Percentiles rank a stretch among this genome's conserved stretches.
These are phyloP conservation scores for Vitis hybrid DNA, from an alignment of 177 flowering plant species.

Conservation along the genomic window DNA sequence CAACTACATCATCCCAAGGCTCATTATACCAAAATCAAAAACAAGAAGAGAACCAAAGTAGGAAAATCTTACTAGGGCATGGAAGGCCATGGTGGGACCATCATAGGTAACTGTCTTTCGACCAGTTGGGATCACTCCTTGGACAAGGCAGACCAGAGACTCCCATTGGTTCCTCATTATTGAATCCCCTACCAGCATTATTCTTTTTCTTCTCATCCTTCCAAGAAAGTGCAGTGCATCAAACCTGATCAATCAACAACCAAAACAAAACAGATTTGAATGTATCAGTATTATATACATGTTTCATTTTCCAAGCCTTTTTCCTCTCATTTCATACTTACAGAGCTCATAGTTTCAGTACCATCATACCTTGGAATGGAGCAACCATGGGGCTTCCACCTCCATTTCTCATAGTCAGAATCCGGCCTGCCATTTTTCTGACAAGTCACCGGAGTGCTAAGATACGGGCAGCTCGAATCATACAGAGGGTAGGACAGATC, in stretches of 20 bases:
- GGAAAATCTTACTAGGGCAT: conserved; percentile 51
- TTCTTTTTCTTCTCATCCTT: conserved; percentile 77
- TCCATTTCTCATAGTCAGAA: conserved; percentile 80
- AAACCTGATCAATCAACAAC: conserved; percentile 43
- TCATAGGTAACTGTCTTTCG: conserved; percentile 59
- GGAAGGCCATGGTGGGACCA: conserved; percentile 87
- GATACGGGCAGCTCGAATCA: conserved; percentile 69
- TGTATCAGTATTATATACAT: too few relatives aligned
- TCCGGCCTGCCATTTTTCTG: conserved; percentile 83
- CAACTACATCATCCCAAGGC: too few relatives aligned
- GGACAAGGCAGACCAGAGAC: conserved; percentile 79
- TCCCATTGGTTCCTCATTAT: conserved; percentile 97
- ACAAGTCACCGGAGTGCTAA: conserved; percentile 59
- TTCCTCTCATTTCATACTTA: too few relatives aligned
- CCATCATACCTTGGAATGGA: conserved; percentile 64
- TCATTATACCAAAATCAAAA: too few relatives aligned
- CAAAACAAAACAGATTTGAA: background rate
- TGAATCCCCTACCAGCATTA: conserved; percentile 93
- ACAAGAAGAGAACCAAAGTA: too few relatives aligned
- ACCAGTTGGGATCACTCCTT: conserved; percentile 70
- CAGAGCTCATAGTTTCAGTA: too few relatives aligned
- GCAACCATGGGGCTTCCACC: conserved; percentile 78
- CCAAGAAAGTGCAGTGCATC: conserved; percentile 81
- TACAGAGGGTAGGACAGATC: conserved; percentile 83
- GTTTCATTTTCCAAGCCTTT: too few relatives aligned